phyloP scores from a whole-genome alignment of 2,329 filamentous ascomycete genomes.

The Orbilia javanica region DNA sequence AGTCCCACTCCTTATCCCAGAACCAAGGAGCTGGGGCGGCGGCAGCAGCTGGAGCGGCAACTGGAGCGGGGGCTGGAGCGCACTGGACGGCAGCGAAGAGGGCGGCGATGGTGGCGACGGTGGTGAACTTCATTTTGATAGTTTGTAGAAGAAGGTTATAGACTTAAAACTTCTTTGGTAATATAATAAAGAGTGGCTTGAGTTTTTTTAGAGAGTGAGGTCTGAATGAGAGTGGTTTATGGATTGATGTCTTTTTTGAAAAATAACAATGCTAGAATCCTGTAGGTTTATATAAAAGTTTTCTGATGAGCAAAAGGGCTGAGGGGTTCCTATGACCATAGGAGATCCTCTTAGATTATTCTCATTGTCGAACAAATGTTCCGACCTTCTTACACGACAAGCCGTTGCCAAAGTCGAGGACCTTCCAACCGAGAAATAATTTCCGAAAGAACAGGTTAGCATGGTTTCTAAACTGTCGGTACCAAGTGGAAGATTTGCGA shows the following conservation, averaged over 20 bases:
- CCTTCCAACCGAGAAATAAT: slow-evolving; percentile 24
- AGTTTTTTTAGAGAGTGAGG: background rate
- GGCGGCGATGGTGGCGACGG: slow-evolving; percentile 8
- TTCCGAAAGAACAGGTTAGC: slow-evolving; percentile 6
- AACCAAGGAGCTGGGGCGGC: slow-evolving; percentile 9
- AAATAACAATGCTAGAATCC: background rate
- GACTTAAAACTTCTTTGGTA: background rate
- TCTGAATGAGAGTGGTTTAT: slow-evolving; percentile 8
- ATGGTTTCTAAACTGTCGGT: background rate
- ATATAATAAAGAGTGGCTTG: slow-evolving; percentile 1
- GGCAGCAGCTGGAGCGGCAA: background rate
- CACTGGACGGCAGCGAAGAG: slow-evolving; percentile 13
- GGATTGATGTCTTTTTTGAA: slow-evolving; percentile 6
- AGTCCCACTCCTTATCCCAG: background rate
- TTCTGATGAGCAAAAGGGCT: background rate
- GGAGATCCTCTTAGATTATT: background rate
- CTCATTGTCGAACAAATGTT: background rate
- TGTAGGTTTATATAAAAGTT: background rate
- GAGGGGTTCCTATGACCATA: too few species aligned
- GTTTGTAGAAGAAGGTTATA: background rate
- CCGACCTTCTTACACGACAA: background rate
- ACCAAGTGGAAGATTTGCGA: slow-evolving; percentile 10
- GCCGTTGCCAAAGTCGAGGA: background rate
- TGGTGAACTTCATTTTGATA: slow-evolving; percentile 23
- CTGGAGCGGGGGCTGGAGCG: slow-evolving; percentile 9